Conservation (phyloP, 768 basidiomycete genomes). For the Tylopilus intermedius region DNA sequence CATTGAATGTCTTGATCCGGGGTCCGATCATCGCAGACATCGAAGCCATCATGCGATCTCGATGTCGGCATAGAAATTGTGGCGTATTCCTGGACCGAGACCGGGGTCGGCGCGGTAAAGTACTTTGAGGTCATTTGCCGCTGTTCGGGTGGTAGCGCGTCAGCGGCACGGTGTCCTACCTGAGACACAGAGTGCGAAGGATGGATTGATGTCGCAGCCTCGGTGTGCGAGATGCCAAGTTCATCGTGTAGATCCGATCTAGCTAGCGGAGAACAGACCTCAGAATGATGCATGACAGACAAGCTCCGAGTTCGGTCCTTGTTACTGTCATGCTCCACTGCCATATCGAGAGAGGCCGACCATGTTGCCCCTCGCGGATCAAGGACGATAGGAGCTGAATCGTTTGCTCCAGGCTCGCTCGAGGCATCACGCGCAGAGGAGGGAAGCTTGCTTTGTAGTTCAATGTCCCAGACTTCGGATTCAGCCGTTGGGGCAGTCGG, state of each 20-base stretch:
- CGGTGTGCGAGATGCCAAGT: background rate
- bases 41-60: background rate
- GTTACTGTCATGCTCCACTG: background rate
- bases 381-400: slow-evolving; percentile 31
- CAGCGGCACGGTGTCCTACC: slow-evolving; percentile 19
- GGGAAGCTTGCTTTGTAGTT: slow-evolving; percentile 32
- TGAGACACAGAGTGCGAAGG: slow-evolving; percentile 61
- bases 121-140: slow-evolving; percentile 7
- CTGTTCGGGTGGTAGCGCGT: background rate
- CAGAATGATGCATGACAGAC: background rate
- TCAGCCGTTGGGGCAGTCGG: slow-evolving; percentile 10
- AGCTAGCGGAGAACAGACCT: slow-evolving; percentile 1
- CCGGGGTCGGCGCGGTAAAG: slow-evolving; percentile 3
- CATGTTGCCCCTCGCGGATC: slow-evolving; percentile 33
- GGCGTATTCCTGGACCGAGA: background rate
- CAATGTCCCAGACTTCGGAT: slow-evolving; percentile 58
- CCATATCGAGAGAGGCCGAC: slow-evolving; percentile 14
- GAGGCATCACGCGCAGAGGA: slow-evolving; percentile 17
- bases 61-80: background rate
- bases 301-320: background rate
- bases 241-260: slow-evolving; percentile 22
- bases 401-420: slow-evolving; percentile 12
- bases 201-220: slow-evolving; percentile 29
- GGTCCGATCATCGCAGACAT: background rate
- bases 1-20: background rate